Base-by-base conservation (phyloP, 108 stramenopile genomes). In the Epithemia pelagica region DNA sequence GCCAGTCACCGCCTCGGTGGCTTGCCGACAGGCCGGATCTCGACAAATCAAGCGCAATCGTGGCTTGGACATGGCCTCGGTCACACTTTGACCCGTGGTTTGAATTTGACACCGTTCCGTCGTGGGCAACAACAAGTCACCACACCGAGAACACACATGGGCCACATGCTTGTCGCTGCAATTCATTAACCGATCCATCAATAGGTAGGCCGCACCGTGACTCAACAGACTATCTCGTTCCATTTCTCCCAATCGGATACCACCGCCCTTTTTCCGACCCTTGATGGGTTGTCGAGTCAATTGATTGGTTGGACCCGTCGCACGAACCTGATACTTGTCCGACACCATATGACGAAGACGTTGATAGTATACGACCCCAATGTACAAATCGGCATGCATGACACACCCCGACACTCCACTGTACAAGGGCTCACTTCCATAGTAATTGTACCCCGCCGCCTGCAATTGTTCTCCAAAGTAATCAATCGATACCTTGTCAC, bases 291-390 rank as follows among this genome's bases (percentile, higher is more conserved):
- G 99, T 29, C 97, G 87, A 27, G 99, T 99, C 51, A 99, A 78
- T 32, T 84, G 89, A 75, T 96, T 96, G 33, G 97, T 94, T 25
- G 91, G 86, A 0, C 99, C 99, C 30, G 95, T 97, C 1, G 96
- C 83, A 57, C 99, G 95, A 20, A 98, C 99, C 88, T 99, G 99
- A 59, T 82, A 93, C 82, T 99, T 99, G 80, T 99, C 99, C 20
- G 92, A 96, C 30, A 99, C 99, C 99, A 99, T 99, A 89, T 99
- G 99, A 58, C 99, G 90, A 52, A 99, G 81, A 0, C 99, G 87
- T 82, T 99, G 99, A 61, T 99, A 99, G 77, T 83, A 99, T 2
- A 99, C 99, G 0, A 98, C 83, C 28, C 99, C 99, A 62, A 99
- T 97, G 80, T 97, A 99, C 30, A 99, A 86, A 70, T 99, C 97